Evolutionary conservation across 1,139 yeast species (phyloP), one percentile per base, ranked within the genome.

Genomic region (Pichia sp.): DNA sequence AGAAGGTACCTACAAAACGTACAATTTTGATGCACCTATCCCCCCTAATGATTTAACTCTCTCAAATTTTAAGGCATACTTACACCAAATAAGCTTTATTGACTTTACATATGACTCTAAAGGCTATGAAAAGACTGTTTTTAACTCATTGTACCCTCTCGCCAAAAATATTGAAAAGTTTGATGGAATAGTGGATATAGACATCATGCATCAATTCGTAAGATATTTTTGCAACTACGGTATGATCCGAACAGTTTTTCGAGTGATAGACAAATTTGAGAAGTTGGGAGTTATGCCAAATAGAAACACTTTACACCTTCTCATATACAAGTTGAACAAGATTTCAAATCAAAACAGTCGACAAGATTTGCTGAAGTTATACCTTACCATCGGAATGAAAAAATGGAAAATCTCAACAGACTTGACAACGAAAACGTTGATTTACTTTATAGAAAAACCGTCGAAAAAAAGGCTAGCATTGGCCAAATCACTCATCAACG

Each of bases 391-490:
- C 18, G 53, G 49, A 2, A 30, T 40, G 2, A 5, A n/a, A 6
- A 31, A 39, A 28, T 54, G 55, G 56, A 45, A 45, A 16, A 30
- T 49, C 8, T 28, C 46, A 9, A 37, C 53, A 3, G 55, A 54
- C 41, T 10, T 40, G n/a, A 44, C 47, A 2, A 54, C 56, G 2
- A 47, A 37, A 36, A 12, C 40, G 4, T 31, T 54, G 5, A 30
- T 52, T 4, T 44, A 26, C 21, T 25, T 12, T 16, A 7, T n/a
- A 5, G 13, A 39, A 16, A 34, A 45, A 16, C 39, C 56, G 4
- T 43, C 47, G 5, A 54, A 36, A 18, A 25, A 44, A n/a, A 31
- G 56, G n/a, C 16, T 41, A 6, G 34, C 46, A 6, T n/a, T 44
- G 7, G 31, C 28, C 7, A 52, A 44, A 40, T 16, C 22, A 5